Base-by-base conservation (phyloP, 2,329 filamentous ascomycete species). In the Ophiocordyceps sinensis region DNA sequence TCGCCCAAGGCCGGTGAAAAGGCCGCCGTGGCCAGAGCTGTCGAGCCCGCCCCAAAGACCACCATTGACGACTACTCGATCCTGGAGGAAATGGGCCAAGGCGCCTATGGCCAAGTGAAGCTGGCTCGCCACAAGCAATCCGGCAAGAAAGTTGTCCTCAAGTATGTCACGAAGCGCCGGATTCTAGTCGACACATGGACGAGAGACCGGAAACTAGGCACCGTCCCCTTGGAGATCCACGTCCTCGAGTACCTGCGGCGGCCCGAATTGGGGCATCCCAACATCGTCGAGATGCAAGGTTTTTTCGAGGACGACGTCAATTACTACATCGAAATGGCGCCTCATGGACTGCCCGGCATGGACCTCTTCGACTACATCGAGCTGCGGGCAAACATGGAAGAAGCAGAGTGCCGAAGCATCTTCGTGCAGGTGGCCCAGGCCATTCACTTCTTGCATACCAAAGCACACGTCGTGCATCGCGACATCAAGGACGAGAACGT, bases 401-500 rank as follows among this genome's bases (percentile, higher is more conserved):
- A 98, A 63, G 70, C 75, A 8, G 91, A 98, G 59, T 94, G 87
- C 57, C 77, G 86, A 41, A 94, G 85, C 63, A 98, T 98, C 45
- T 98, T 98, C 59, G 76, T 84, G 23, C 91, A 98, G 61, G 89
- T 96, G 11, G 87, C 85, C 10, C 75, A 80, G 53, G 91, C 91
- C 7, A 73, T 98, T 37, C 82, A 93, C 50, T 91, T 96, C 63
- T 66, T 98, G 35, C 91, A 98, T 56, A 87, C 77, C 41, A 89
- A 84, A 58, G 89, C 89, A 1, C 71, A 83, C 39, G 89, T 98
- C 9, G 91, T 98, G 11, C 91, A 98, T 61, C 82, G 91, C 30
- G 91, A 98, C 55, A 96, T 98, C 71, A 98, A 98, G 60, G 91
- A 98, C 53, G 91, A 98, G 64, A 98, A 98, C 52, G 85, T 98